Evolutionary conservation across 768 basidiomycete species (phyloP).

Genomic region (Floccularia luteovirens): DNA sequence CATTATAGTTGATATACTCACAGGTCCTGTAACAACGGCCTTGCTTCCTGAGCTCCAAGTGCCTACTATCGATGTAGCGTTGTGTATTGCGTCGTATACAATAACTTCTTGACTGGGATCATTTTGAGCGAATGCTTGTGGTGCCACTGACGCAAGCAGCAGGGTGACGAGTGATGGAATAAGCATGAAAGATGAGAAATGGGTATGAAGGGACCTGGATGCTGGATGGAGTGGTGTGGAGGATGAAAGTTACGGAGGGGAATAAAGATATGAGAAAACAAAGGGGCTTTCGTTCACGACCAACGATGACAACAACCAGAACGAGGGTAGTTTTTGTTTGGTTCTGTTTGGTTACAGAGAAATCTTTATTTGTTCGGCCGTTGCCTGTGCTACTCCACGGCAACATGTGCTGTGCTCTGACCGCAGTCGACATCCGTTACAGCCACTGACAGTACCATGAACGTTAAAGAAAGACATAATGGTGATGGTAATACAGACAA

Average conservation of each 20-base stretch:
- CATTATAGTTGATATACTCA: slow-evolving; percentile 33
- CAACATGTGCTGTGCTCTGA: not conserved
- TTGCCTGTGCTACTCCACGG: not conserved
- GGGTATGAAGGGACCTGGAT: slow-evolving; percentile 2
- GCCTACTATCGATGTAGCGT: slow-evolving; percentile 63
- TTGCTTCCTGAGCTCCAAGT: slow-evolving; percentile 84
- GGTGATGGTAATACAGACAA: not conserved
- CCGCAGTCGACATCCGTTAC: not conserved
- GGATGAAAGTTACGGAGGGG: slow-evolving; percentile 5
- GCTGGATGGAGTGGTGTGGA: slow-evolving; percentile 5
- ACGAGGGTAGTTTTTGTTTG: slow-evolving; percentile 22
- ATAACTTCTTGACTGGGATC: slow-evolving; percentile 22
- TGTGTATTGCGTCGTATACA: slow-evolving; percentile 39
- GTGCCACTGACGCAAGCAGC: slow-evolving; percentile 28
- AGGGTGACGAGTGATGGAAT: slow-evolving; percentile 28
- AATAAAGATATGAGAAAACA: slow-evolving; percentile 10
- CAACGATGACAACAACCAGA: slow-evolving; percentile 19
- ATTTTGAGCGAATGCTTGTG: slow-evolving; percentile 25
- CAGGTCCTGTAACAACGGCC: slow-evolving; percentile 73
- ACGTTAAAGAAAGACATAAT: not conserved
- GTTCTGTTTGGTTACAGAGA: slow-evolving; percentile 17
- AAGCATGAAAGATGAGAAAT: slow-evolving; percentile 26
- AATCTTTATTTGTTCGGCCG: slow-evolving; percentile 8
- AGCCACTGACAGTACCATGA: no score
- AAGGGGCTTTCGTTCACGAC: slow-evolving; percentile 5